These are phyloP conservation scores for Parastagonospora avenae DNA, from an alignment of 2,329 filamentous ascomycete species.

Conservation along the genomic window DNA sequence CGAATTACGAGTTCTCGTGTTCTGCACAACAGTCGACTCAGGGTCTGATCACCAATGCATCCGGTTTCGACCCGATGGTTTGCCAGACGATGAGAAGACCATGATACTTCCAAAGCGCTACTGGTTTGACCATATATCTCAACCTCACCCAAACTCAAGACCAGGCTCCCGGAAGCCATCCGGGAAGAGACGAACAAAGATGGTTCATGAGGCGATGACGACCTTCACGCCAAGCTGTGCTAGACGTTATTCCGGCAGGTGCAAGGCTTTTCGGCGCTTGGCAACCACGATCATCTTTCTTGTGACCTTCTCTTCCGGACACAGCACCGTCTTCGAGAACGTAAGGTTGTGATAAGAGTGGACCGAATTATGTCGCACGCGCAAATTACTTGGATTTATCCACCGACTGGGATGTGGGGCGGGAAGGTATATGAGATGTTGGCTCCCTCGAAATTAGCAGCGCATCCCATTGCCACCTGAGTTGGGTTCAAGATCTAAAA, in stretches of 20 bases:
- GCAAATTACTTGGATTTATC: slow-evolving; percentile 19
- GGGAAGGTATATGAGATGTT: slow-evolving; percentile 19
- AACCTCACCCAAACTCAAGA: too few relatives aligned
- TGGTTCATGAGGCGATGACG: slow-evolving; percentile 4
- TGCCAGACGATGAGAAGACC: too few relatives aligned
- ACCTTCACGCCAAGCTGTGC: slow-evolving; percentile 24
- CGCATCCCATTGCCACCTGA: background rate
- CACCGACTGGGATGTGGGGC: slow-evolving; percentile 11
- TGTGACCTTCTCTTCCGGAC: slow-evolving; percentile 42
- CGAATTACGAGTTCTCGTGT: too few relatives aligned
- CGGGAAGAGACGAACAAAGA: background rate
- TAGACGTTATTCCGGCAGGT: slow-evolving; percentile 37
- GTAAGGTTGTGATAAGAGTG: slow-evolving; percentile 27
- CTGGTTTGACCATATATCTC: too few relatives aligned
- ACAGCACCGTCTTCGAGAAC: slow-evolving; percentile 20
- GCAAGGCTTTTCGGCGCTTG: slow-evolving; percentile 29
- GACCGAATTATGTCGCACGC: slow-evolving; percentile 15
- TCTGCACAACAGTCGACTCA: too few relatives aligned
- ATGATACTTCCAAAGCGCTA: too few relatives aligned
- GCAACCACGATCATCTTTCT: slow-evolving; percentile 30
- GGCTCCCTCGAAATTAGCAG: background rate
- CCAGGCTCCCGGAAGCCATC: background rate
- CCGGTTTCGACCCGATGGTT: background rate
- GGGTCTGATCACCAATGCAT: too few relatives aligned
- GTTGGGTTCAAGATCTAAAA: slow-evolving; percentile 4